Conservation (phyloP, 805 yeast genomes). For the Yarrowia sp. region DNA sequence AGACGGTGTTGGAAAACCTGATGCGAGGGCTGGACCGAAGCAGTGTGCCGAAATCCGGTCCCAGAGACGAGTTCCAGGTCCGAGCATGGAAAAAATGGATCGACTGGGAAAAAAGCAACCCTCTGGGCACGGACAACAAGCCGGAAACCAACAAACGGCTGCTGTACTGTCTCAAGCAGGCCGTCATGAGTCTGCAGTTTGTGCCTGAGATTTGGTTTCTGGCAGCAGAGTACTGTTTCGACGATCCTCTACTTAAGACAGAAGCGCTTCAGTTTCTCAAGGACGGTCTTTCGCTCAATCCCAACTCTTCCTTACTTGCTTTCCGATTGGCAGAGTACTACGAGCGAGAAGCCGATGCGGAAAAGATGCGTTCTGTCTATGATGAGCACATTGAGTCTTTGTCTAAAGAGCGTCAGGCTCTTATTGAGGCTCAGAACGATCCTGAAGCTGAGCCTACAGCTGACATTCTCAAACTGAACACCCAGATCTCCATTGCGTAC, state of each 20-base stretch:
- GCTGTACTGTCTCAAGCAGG: slow-evolving; percentile 67
- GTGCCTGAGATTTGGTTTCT: slow-evolving; percentile 75
- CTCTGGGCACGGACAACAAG: slow-evolving; percentile 52
- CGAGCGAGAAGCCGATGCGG: slow-evolving; percentile 55
- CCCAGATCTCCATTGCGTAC: slow-evolving; percentile 58
- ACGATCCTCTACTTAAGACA: slow-evolving; percentile 35
- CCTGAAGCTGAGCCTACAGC: slow-evolving; percentile 27
- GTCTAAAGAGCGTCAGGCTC: slow-evolving; percentile 41
- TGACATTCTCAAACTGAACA: slow-evolving; percentile 9
- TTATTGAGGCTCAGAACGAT: slow-evolving; percentile 6
- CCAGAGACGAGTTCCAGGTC: slow-evolving; percentile 43
- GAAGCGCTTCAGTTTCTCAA: slow-evolving; percentile 46
- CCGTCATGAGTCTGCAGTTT: slow-evolving; percentile 58
- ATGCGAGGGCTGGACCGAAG: slow-evolving; percentile 49
- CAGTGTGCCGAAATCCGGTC: slow-evolving; percentile 34
- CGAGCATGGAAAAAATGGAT: slow-evolving; percentile 71
- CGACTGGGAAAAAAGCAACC: slow-evolving; percentile 71
- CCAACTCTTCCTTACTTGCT: slow-evolving; percentile 62
- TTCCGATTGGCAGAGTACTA: slow-evolving; percentile 65
- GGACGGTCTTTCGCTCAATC: slow-evolving; percentile 61
- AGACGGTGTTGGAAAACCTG: slow-evolving; percentile 62
- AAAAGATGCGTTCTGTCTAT: slow-evolving; percentile 51
- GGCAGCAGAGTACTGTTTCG: slow-evolving; percentile 44
- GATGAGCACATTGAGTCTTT: slow-evolving; percentile 50
- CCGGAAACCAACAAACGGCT: slow-evolving; percentile 54